Base-by-base conservation (phyloP, 805 yeast genomes). In the Deakozyma indianensis region DNA sequence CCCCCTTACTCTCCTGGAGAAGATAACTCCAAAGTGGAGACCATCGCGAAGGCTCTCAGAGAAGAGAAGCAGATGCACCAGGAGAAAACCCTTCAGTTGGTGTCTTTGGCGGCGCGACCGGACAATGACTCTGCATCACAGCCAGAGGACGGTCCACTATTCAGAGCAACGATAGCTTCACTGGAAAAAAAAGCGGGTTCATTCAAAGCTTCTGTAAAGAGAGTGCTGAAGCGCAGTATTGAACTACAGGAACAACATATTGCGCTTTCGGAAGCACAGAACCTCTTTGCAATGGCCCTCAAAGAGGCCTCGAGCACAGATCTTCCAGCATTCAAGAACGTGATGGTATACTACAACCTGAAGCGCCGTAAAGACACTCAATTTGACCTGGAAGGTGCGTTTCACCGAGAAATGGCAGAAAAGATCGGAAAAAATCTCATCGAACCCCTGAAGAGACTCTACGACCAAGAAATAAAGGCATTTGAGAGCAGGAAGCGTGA, bases 81-180 rank as follows among this genome's bases (percentile, higher is more conserved):
- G 24, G 23, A 15, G 18, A 41, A 40, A 15, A 25, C 28, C 42
- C 48, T 20, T 29, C 44, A 20, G 38, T 41, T 28, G 24, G 35
- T 5, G n/a, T 14, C 28, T 14, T 14, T 25, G 14, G 54, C 57
- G 15, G 53, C 53, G 3, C 46, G 63, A 5, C 64, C 63, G 4
- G 52, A 52, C 16, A 53, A 52, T 4, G 57, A 55, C 22, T 55
- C 54, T 24, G 47, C 45, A 7, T 52, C 59, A n/a, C 65, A 62
- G 45, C 63, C 65, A 4, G 71, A 67, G 44, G 72, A 68, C 43
- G 71, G 72, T 4, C 72, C 72, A 2, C 56, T 65, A 21, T 68
- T 68, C 52, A 56, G 72, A 18, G 67, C 69, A 20, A 60, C 69
- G 3, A 53, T 68, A 15, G 56, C 62, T 14, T 48, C 55, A 4